These are phyloP conservation scores for Lasiosphaeria miniovina DNA, from an alignment of 495 filamentous ascomycete species.

Conservation along the genomic window DNA sequence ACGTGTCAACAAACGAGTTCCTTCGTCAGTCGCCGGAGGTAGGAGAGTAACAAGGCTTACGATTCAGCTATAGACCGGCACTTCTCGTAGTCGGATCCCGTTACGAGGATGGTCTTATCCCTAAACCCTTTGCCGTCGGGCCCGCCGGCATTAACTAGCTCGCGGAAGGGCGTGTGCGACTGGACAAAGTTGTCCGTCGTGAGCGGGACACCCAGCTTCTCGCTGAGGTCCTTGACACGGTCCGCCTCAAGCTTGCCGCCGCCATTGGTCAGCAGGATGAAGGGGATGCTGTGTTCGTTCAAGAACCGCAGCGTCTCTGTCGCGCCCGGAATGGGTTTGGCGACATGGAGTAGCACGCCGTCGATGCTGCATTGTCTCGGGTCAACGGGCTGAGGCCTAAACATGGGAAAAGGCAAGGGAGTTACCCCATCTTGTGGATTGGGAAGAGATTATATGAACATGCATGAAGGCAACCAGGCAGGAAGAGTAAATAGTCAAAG, in stretches of 20 bases:
- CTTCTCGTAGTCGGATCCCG: conserved; percentile 73
- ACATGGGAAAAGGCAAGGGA: no score
- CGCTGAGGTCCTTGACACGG: conserved; percentile 74
- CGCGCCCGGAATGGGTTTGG: conserved; percentile 76
- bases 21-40: no score
- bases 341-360: conserved; percentile 87
- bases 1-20: neutral
- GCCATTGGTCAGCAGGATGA: conserved; percentile 93
- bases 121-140: conserved; percentile 24
- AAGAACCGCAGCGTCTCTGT: conserved; percentile 69
- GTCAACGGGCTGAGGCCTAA: no score
- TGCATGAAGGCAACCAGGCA: no score
- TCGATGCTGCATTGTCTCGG: conserved; percentile 64
- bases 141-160: conserved; percentile 37
- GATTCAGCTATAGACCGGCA: conserved; percentile 72
- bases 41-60: conserved; percentile 30
- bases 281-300: conserved; percentile 64
- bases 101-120: conserved; percentile 74
- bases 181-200: conserved; percentile 87
- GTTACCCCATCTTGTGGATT: no score
- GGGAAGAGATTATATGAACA: no score
- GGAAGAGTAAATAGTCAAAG: no score
- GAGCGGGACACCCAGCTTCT: conserved; percentile 71
- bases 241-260: conserved; percentile 88
- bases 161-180: conserved; percentile 85